phyloP scores from a whole-genome alignment of 371 early-diverging fungal species.

The Chytridium lagenaria region DNA sequence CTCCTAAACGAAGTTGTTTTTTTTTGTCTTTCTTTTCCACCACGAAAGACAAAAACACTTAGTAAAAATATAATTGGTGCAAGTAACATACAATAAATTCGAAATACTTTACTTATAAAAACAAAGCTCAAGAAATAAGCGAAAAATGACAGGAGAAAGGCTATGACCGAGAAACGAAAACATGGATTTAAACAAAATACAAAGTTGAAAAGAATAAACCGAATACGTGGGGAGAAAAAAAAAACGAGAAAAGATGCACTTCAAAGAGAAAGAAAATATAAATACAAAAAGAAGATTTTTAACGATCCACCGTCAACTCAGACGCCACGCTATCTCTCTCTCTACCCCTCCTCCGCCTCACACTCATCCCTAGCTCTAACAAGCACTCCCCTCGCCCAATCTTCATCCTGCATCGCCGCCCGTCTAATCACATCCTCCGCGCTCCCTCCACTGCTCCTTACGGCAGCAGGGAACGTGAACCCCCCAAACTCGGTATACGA shows the following conservation, averaged over 20 bases:
- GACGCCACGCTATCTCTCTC: not conserved
- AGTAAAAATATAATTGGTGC: too few relatives aligned
- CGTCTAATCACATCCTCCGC: not conserved
- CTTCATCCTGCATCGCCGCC: not conserved
- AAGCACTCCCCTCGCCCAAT: not conserved
- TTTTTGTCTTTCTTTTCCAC: too few relatives aligned
- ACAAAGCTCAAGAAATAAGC: not conserved
- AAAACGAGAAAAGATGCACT: not conserved
- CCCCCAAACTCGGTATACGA: too few relatives aligned
- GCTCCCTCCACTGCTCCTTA: not conserved
- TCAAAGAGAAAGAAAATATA: not conserved
- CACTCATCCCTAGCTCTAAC: not conserved
- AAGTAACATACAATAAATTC: too few relatives aligned
- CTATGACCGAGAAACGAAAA: not conserved
- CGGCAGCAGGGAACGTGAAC: not conserved
- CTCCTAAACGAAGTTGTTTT: too few relatives aligned
- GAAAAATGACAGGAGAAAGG: not conserved
- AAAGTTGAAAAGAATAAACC: not conserved
- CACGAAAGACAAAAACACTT: too few relatives aligned
- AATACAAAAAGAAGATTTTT: not conserved
- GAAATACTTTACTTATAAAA: too few relatives aligned
- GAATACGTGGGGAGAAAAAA: not conserved
- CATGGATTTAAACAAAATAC: not conserved
- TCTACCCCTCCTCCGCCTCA: not conserved
- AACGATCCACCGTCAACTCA: not conserved